A percentile compares a stretch with the other conserved stretches of the same genome.
These are phyloP conservation scores for Stephania japonica DNA, from an alignment of 164 flowering plant species.

Conservation along the genomic window DNA sequence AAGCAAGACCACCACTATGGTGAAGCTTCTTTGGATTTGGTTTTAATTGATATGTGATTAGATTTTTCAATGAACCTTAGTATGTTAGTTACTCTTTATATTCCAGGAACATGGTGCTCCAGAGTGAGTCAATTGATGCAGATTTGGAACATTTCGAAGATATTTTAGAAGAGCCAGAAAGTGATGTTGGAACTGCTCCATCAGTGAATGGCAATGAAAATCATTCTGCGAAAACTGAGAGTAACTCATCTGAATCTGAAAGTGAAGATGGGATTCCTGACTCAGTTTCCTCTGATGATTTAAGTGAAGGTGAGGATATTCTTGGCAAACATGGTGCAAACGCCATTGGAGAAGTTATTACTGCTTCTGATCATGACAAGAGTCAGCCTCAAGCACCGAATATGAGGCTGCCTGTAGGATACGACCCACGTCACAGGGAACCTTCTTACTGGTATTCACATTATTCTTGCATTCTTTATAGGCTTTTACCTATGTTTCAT, in stretches of 20 bases:
- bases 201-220: conserved; percentile 11
- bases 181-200: conserved; percentile 15
- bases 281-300: conserved; percentile 34
- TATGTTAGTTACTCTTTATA: conserved; percentile 4
- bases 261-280: conserved; percentile 31
- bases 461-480: neutral
- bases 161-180: conserved; percentile 49
- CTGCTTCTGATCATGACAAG: conserved; percentile 13
- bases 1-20: conserved; percentile 93
- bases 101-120: conserved; percentile 74
- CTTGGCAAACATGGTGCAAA: conserved; percentile 20
- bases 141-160: conserved; percentile 94
- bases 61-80: neutral
- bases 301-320: conserved; percentile 49
- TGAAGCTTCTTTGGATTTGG: conserved; percentile 18
- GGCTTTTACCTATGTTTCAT: too few relatives aligned
- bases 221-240: conserved; percentile 23
- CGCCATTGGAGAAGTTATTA: conserved; percentile 19
- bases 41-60: neutral
- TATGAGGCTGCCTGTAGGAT: conserved; percentile 59
- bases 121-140: conserved; percentile 84
- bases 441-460: conserved; percentile 74
- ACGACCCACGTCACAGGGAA: conserved; percentile 78
- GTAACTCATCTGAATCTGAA: conserved; percentile 30
- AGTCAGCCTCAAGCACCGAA: conserved; percentile 21